Base-by-base conservation (phyloP, 345 rosid genomes). In the Brassica nigra region DNA sequence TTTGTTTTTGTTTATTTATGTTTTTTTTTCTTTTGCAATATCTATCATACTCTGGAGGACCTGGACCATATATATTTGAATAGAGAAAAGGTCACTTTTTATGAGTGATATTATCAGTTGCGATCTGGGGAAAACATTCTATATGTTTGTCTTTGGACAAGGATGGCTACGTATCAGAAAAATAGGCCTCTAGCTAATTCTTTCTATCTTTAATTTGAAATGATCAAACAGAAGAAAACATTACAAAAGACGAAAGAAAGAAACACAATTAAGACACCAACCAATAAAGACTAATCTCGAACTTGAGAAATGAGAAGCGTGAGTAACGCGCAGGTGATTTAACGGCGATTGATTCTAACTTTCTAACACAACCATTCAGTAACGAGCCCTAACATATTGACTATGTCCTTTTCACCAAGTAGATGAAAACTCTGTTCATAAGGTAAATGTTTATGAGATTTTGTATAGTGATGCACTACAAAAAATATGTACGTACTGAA, bases 151-250 rank as follows among this genome's bases (percentile, higher is more conserved):
- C 37, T 77, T 62, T 70, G 70, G 70, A 70, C 64, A 70, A 44
- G 63, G 37, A 70, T 77, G 70, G 33, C 75, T 70, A 70, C 61
- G 11, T 34, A 52, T 65, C 61, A 47, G 59, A 44, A n/a, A 39
- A 73, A 62, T 14, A 12, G 68, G 11, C 42, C 29, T 62, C 27
- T 10, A 15, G 5, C 8, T 39, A 28, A 73, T 42, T 73, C 2
- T 73, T 8, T 27, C 3, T 23, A 27, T 58, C 28, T 27, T n/a
- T n/a, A 28, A 61, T 27, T 62, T 67, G 0, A 58, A 57, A 29
- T 28, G 16, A 27, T 20, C 23, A 20, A 59, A 39, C 11, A 27
- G 18, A 33, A 64, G 7, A 27, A 37, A 7, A 12, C 8, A 42
- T 55, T 30, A 2, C 4, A 18, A 18, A 1, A 58, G n/a, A 31